Percentiles rank a stretch among this genome's conserved stretches.
Conservation (phyloP, 1,284 basidiomycete genomes). For the Agaricales sp. region DNA sequence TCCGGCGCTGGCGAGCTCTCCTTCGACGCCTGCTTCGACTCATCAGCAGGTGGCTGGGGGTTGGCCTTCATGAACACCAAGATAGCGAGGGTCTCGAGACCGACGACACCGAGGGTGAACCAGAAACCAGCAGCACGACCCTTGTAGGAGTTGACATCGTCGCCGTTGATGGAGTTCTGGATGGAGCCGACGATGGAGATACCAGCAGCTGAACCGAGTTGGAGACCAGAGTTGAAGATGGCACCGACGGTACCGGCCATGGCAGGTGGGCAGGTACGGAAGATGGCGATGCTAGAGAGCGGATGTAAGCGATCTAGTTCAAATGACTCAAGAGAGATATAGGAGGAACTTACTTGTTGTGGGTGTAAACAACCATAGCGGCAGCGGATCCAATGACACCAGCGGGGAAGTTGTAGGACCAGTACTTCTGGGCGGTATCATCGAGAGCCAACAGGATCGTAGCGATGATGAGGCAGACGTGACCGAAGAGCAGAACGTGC, state of each 20-base stretch:
- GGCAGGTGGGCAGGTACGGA: slow-evolving; percentile 32
- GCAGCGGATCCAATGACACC: slow-evolving; percentile 35
- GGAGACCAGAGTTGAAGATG: slow-evolving; percentile 42
- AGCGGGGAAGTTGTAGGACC: slow-evolving; percentile 36
- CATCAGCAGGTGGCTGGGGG: too few relatives aligned
- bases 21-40: too few relatives aligned
- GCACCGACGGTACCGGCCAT: slow-evolving; percentile 45
- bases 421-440: slow-evolving; percentile 30
- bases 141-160: not conserved
- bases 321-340: slow-evolving; percentile 3
- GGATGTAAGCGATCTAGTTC: not conserved
- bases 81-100: not conserved
- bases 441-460: slow-evolving; percentile 32
- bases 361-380: slow-evolving; percentile 19
- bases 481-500: slow-evolving; percentile 32
- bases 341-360: slow-evolving; percentile 24
- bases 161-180: not conserved
- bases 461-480: slow-evolving; percentile 25
- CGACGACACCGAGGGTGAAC: slow-evolving; percentile 1
- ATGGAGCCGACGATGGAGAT: slow-evolving; percentile 22
- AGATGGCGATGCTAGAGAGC: slow-evolving; percentile 36
- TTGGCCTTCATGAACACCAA: not conserved
- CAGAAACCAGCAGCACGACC: slow-evolving; percentile 1
- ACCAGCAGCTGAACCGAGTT: slow-evolving; percentile 40
- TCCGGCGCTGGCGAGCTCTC: too few relatives aligned